Evolutionary conservation across 2,329 filamentous ascomycete genomes (phyloP).

Genomic region (Colletotrichum australisinense): DNA sequence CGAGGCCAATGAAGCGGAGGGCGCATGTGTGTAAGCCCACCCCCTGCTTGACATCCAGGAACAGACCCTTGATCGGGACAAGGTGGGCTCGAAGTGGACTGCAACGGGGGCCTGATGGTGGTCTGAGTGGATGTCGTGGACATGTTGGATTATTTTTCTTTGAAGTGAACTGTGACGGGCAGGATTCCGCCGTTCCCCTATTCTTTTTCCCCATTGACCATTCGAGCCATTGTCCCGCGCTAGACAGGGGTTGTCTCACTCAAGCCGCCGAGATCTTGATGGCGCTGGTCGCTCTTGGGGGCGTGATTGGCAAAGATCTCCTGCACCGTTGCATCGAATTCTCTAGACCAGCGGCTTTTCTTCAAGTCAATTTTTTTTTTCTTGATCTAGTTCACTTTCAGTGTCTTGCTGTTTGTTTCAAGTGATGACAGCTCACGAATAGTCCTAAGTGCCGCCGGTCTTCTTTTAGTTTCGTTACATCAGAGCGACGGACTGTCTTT

Average conservation of each 20-base stretch:
- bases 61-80: conserved; percentile 8
- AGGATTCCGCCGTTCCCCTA: conserved; percentile 14
- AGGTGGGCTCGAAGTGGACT: background rate
- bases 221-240: conserved; percentile 3
- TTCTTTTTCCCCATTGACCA: background rate
- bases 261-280: conserved; percentile 33
- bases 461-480: background rate
- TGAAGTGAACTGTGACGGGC: background rate
- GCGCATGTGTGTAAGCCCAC: conserved; percentile 7
- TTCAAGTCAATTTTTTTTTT: background rate
- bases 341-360: conserved; percentile 9
- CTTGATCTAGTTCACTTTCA: background rate
- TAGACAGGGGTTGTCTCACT: conserved; percentile 23
- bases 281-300: conserved; percentile 20
- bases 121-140: background rate
- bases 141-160: background rate
- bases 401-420: no score
- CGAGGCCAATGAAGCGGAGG: conserved; percentile 18
- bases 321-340: conserved; percentile 17
- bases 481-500: background rate
- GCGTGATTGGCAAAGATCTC: conserved; percentile 27
- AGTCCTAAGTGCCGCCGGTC: background rate
- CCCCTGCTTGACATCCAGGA: conserved; percentile 19
- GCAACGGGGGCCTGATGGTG: background rate
- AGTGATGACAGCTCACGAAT: background rate